Evolutionary conservation across 2,329 filamentous ascomycete genomes (phyloP), one percentile per base, ranked within the genome.

Genomic region (Calycina marina): DNA sequence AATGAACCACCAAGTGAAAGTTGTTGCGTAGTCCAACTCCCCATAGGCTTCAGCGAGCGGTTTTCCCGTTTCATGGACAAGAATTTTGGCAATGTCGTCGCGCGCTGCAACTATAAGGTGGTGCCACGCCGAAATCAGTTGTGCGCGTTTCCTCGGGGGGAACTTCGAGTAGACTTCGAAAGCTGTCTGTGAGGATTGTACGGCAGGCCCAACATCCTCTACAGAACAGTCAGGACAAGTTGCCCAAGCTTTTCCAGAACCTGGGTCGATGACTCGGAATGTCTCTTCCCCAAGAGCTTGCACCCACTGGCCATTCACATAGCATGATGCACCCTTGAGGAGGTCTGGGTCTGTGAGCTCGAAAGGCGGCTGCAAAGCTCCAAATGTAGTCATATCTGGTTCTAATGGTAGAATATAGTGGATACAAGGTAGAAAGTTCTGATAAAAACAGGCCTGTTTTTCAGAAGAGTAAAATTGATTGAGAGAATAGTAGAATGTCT

Each of bases 101-200:
- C 58, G 62, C 42, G 75, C 68, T 32, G 68, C 69, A 5, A 66
- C 62, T 41, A 78, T 77, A 34, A 80, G 58, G 3, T 62, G 52
- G 51, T 79, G 69, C 72, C 74, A 80, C 51, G 71, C 71, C 34
- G 74, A 53, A 6, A 81, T 56, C 52, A 69, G 65, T 43, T 76
- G 65, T 2, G 74, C 73, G 32, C 74, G 64, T 32, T 62, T 60
- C 11, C 70, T 61, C 0, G 76, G 73, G 41, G 67, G 77, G 34
- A 65, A 54, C 40, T 70, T 73, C 36, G 60, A 62, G 55, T 69
- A 81, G 13, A 55, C 54, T 40, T 70, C 55, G 44, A 80, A 80
- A 4, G 71, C 69, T n/a, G 56, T 54, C 37, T 77, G 60, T 0
- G 75, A 67, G 25, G 65, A 62, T 43, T 69, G 55, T 5, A 78